Evolutionary conservation across 306 rosid genomes (phyloP), one percentile per base, ranked within the genome.

Genomic region (Abrus precatorius): DNA sequence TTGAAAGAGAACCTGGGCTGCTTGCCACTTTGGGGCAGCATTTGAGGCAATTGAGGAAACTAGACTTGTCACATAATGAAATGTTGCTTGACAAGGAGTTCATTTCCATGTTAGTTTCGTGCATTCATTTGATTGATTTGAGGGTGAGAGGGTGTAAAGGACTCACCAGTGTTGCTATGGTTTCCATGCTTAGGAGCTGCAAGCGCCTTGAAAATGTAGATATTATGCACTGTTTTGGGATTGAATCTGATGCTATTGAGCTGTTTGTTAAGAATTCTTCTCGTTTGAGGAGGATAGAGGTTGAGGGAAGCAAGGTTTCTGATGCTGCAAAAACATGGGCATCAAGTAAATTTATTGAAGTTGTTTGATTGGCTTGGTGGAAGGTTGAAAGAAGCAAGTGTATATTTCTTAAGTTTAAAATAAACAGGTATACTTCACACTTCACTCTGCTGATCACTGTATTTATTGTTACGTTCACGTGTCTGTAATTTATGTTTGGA

Each of bases 1-100:
- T 95, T 8, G 99, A 89, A 56, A 88, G 96, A 82, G 98, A 91
- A 41, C 82, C 89, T 0, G 99, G 99, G 2, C 74, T 95, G 84
- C 87, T 95, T 78, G 90, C 96, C 33, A 82, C 94, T 2, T 65
- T 95, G 69, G 99, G 99, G 6, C 99, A 95, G 84, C 85, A 81
- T 80, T 80, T 93, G 76, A 90, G 84, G 87, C 53, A 72, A 27
- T 80, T 95, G 34, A 95, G 83, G 87, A 95, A 85, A 60, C 11
- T 95, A 44, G 96, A 95, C 60, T 84, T 95, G 84, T 93, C 99
- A 4, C 86, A 91, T 9, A 95, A 93, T 52, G 98, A 93, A 78
- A 79, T 84, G 91, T 76, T 95, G 86, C 47, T 72, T 2, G 98
- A 93, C 40, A 95, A 95, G 69, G 99, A 93, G 67, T 72, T 93